Evolutionary conservation across 2,329 filamentous ascomycete species (phyloP), one percentile per base, ranked within the genome.

Genomic region (Huntiella bhutanensis): DNA sequence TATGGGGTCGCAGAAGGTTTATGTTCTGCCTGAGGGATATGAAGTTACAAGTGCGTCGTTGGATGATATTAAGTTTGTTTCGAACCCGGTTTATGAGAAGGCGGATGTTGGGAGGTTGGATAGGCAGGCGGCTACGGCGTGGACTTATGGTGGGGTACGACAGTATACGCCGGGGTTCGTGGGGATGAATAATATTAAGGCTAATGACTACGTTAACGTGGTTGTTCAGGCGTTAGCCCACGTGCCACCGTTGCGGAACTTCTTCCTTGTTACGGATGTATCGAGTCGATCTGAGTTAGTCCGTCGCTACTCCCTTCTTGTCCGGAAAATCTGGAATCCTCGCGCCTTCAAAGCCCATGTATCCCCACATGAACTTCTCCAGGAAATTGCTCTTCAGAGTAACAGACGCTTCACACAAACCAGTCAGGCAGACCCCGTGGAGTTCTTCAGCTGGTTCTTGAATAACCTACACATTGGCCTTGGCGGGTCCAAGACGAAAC

Each of bases 171-270:
- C 91, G 15, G 88, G 91, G 4, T 98, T 87, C 59, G 85, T 98
- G 51, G 91, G 91, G 53, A 92, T 98, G 83, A 98, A 98, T 70
- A 98, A 98, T 64, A 95, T 98, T 70, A 98, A 98, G 63, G 85
- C 91, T 49, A 98, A 98, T 64, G 91, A 98, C 66, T 98, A 98
- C 64, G 73, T 96, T 58, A 98, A 98, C 59, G 88, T 94, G 19
- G 75, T 95, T 3, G 80, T 93, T 42, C 91, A 98, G 61, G 80
- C 87, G 5, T 71, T 98, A 34, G 80, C 88, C 2, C 91, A 98
- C 61, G 85, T 96, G 19, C 68, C 78, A 15, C 88, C 91, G 3
- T 67, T 98, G 54, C 77, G 91, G 33, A 95, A 96, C 60, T 96
- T 77, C 64, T 78, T 96, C 58, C 77, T 98, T 56, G 73, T 96